Percentiles rank a stretch among this genome's conserved stretches.
phyloP scores from a whole-genome alignment of 371 early-diverging fungal genomes.

The Parasitella parasitica region DNA sequence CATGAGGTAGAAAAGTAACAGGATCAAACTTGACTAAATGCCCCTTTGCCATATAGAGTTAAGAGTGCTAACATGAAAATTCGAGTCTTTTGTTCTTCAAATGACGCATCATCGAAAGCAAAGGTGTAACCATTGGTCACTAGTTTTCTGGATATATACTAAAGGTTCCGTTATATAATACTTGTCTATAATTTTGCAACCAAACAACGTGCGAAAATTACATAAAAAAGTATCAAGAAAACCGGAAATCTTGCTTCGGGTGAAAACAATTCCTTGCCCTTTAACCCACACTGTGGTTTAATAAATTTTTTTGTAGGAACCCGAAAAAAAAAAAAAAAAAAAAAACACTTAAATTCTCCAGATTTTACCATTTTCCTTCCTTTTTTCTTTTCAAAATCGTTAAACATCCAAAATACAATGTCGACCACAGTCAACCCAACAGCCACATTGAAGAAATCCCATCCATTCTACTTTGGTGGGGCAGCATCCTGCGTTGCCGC shows the following conservation, averaged over 20 bases:
- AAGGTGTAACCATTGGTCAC: background rate
- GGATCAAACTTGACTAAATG: background rate
- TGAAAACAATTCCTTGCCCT: background rate
- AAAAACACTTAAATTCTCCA: background rate
- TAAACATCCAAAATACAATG: background rate
- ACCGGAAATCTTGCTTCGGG: background rate
- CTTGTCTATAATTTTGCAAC: background rate
- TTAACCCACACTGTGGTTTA: background rate
- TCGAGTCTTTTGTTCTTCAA: background rate
- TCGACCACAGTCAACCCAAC: background rate
- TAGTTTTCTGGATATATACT: background rate
- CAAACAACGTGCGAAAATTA: background rate
- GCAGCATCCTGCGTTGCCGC: slow-evolving; percentile 63
- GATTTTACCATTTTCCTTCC: background rate
- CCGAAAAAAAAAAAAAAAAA: slow-evolving; percentile 5
- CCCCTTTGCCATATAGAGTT: background rate
- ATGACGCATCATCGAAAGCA: background rate
- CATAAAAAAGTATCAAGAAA: background rate
- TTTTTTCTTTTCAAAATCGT: background rate
- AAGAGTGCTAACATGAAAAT: background rate
- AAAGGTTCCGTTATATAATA: background rate
- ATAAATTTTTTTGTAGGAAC: background rate
- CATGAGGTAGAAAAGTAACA: background rate
- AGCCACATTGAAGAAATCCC: slow-evolving; percentile 4
- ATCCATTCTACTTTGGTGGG: slow-evolving; percentile 64